Conservation (phyloP, 2,329 filamentous ascomycete species). For the Fusarium sp. region DNA sequence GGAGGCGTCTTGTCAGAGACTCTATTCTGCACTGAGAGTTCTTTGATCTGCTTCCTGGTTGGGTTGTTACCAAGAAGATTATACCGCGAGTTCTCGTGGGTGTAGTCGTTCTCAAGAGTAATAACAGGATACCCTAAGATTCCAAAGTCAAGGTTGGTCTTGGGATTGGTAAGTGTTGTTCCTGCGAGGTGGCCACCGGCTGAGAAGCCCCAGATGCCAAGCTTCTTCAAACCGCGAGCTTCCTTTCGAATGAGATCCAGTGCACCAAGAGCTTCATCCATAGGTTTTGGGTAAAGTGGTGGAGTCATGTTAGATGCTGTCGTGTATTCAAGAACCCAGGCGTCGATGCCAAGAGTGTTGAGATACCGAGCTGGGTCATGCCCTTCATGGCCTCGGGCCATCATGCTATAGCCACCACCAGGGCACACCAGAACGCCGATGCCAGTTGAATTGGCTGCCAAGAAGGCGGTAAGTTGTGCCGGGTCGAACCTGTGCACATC, state of each 20-base stretch:
- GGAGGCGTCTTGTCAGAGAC: conserved; percentile 25
- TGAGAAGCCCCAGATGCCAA: conserved; percentile 37
- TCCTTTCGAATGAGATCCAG: conserved; percentile 24
- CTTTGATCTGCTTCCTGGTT: conserved; percentile 9
- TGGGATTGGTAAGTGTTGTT: conserved; percentile 29
- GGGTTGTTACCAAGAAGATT: conserved; percentile 30
- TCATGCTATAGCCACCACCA: conserved; percentile 22
- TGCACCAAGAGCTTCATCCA: conserved; percentile 28
- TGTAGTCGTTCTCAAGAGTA: conserved; percentile 30
- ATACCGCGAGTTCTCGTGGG: conserved; percentile 28
- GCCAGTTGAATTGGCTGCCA: conserved; percentile 23
- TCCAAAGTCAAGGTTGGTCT: conserved; percentile 32
- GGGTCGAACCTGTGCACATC: conserved; percentile 2
- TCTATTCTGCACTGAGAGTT: conserved; percentile 27
- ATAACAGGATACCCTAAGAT: conserved; percentile 34
- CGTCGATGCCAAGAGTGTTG: conserved; percentile 35
- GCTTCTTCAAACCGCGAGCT: conserved; percentile 12
- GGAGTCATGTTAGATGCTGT: conserved; percentile 23
- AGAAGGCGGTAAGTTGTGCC: conserved; percentile 14
- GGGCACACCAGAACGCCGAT: conserved; percentile 33
- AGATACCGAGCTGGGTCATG: conserved; percentile 23
- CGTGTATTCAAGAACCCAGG: conserved; percentile 36
- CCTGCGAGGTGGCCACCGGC: conserved; percentile 34
- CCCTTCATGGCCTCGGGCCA: conserved; percentile 31
- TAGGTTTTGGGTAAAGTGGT: conserved; percentile 28